These are phyloP conservation scores for Dionaea muscipula DNA, from an alignment of 179 eudicot species.

Conservation along the genomic window DNA sequence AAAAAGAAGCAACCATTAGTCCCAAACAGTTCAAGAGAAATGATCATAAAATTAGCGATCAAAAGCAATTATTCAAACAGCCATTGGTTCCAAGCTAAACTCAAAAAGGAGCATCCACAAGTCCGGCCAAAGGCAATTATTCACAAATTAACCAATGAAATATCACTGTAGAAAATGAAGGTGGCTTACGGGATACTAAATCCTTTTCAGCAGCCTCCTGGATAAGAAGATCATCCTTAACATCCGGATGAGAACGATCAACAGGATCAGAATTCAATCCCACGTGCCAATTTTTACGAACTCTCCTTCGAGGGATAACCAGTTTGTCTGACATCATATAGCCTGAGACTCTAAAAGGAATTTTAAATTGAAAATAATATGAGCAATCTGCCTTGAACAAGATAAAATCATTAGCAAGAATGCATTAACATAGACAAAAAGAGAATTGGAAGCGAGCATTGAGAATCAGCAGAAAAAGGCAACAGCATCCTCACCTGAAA, in stretches of 20 bases:
- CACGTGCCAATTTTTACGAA: conserved; percentile 71
- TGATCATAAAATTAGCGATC: no score
- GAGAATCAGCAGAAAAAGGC: not conserved
- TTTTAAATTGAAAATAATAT: not conserved
- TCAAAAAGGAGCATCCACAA: no score
- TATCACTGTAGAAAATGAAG: not conserved
- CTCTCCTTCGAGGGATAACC: conserved; percentile 74
- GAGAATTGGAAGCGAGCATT: not conserved
- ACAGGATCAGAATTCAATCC: conserved; percentile 73
- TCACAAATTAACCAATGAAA: no score
- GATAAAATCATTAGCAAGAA: not conserved
- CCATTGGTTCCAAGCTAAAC: no score
- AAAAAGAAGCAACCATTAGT: no score
- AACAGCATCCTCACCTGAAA: conserved; percentile 47
- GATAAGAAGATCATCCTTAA: conserved; percentile 61
- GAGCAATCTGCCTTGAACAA: not conserved
- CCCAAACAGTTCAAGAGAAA: no score
- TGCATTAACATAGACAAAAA: no score
- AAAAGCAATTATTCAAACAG: no score
- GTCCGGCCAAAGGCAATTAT: no score
- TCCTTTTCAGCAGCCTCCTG: conserved; percentile 55
- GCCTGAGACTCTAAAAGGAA: conserved; percentile 60
- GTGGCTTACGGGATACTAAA: conserved; percentile 43
- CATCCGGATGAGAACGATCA: conserved; percentile 97
- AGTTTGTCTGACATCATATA: conserved; percentile 91